Conservation (phyloP, 345 rosid species). For the Rhodomyrtus tomentosa region DNA sequence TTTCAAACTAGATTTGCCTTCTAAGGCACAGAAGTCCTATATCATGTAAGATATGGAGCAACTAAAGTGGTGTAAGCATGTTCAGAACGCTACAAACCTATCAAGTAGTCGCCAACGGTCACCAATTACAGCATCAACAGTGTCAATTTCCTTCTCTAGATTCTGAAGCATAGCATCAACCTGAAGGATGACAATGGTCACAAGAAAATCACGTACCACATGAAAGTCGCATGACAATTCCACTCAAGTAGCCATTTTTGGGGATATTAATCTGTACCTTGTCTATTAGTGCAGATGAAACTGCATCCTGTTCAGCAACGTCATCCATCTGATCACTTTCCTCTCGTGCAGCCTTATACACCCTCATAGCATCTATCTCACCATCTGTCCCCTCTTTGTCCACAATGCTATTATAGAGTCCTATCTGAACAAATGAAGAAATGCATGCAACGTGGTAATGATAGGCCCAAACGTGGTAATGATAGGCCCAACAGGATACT, state of each 20-base stretch:
- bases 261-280: constrained; percentile 25
- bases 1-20: not conserved
- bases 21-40: not conserved
- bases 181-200: constrained; percentile 14
- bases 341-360: constrained; percentile 77
- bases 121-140: constrained; percentile 71
- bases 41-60: not conserved
- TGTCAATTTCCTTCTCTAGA: constrained; percentile 86
- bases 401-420: constrained; percentile 76
- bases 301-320: constrained; percentile 39
- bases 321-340: constrained; percentile 40
- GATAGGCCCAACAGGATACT: not conserved
- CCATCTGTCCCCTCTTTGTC: constrained; percentile 56
- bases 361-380: constrained; percentile 65
- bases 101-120: constrained; percentile 73
- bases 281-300: constrained; percentile 74
- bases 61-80: not conserved
- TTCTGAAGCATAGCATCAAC: constrained; percentile 81
- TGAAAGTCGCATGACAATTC: not conserved
- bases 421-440: constrained; percentile 35
- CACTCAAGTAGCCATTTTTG: not conserved
- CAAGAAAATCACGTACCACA: not conserved
- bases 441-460: not conserved
- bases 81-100: constrained; percentile 28
- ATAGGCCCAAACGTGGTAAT: not conserved